Evolutionary conservation across 345 rosid genomes (phyloP), one percentile per base, ranked within the genome.

Genomic region (Salix koriyanagi): DNA sequence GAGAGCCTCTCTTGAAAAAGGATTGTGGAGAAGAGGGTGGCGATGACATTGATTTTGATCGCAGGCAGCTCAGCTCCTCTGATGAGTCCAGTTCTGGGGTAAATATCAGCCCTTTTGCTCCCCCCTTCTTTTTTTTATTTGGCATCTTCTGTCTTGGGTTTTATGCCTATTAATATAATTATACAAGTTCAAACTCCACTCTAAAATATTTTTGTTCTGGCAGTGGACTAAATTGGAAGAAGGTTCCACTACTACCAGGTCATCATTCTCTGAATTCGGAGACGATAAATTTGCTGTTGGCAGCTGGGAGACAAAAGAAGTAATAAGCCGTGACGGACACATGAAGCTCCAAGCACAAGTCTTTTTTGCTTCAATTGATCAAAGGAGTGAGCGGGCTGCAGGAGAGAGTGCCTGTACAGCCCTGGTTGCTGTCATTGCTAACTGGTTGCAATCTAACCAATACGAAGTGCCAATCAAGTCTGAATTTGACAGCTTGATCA

Each of bases 381-480:
- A 90, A 73, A 81, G 91, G 65, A 90, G 89, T 19, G 90, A 88
- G 71, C 86, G 86, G 66, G 97, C 94, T 21, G 92, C 91, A 1
- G 97, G 97, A 8, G 92, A 84, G 74, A 90, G 97, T 67, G 94
- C 97, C 16, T 91, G 97, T 64, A 89, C 97, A 0, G 90, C 89
- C 3, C 86, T 91, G 46, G 97, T 86, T 30, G 89, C 88, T 3
- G 90, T 91, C 21, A 82, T 91, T 13, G 97, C 92, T 4, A 79
- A 88, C 46, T 88, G 94, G 91, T 79, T 91, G 79, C 94, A 87
- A 25, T 86, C 83, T 71, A 89, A 88, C 81, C 83, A 69, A 28
- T 80, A 75, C 4, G 83, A 84, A 50, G 82, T 89, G 86, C 94
- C 92, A 1, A 87, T 83, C 11, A 90, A 90, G 78, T 89, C 91